Percentiles rank a stretch among this genome's conserved stretches.
These are phyloP conservation scores for Neospermospora avenae DNA, from an alignment of 2,329 filamentous ascomycete species.

Conservation along the genomic window DNA sequence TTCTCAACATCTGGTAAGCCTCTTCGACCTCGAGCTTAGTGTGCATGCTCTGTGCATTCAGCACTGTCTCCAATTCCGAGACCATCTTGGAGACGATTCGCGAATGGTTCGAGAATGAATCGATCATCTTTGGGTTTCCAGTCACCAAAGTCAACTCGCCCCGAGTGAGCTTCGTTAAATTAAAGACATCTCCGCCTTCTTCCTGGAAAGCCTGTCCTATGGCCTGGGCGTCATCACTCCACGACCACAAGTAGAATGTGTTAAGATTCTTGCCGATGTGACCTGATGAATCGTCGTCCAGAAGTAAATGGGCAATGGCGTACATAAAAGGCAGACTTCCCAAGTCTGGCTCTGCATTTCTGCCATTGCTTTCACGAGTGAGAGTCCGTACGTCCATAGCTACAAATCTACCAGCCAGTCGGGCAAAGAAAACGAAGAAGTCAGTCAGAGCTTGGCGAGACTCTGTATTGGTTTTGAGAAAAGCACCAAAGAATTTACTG, in stretches of 20 bases:
- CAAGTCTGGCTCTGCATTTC: constrained; percentile 38
- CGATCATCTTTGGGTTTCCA: constrained; percentile 44
- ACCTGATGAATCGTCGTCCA: constrained; percentile 34
- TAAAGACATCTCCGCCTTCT: constrained; percentile 42
- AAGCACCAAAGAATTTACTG: constrained; percentile 34
- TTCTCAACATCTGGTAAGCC: constrained; percentile 37
- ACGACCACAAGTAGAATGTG: constrained; percentile 41
- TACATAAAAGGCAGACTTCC: constrained; percentile 46
- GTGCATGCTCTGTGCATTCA: constrained; percentile 18
- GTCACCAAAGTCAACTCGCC: constrained; percentile 41
- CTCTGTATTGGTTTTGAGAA: constrained; percentile 25
- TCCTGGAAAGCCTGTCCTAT: constrained; percentile 31
- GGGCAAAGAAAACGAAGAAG: constrained; percentile 39
- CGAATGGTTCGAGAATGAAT: constrained; percentile 30
- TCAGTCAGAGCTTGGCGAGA: constrained; percentile 29
- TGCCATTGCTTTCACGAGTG: constrained; percentile 29
- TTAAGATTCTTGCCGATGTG: constrained; percentile 36
- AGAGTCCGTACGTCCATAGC: constrained; percentile 45
- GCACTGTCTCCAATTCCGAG: constrained; percentile 17
- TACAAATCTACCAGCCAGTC: constrained; percentile 51
- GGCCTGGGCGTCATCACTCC: constrained; percentile 30
- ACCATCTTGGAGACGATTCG: constrained; percentile 25
- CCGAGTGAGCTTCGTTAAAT: constrained; percentile 43
- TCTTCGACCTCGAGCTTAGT: constrained; percentile 28
- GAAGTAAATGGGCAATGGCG: constrained; percentile 41